A percentile compares a stretch with the other conserved stretches of the same genome.
These are phyloP conservation scores for Phylloporus sp. DNA, from an alignment of 768 basidiomycete genomes.

Conservation along the genomic window DNA sequence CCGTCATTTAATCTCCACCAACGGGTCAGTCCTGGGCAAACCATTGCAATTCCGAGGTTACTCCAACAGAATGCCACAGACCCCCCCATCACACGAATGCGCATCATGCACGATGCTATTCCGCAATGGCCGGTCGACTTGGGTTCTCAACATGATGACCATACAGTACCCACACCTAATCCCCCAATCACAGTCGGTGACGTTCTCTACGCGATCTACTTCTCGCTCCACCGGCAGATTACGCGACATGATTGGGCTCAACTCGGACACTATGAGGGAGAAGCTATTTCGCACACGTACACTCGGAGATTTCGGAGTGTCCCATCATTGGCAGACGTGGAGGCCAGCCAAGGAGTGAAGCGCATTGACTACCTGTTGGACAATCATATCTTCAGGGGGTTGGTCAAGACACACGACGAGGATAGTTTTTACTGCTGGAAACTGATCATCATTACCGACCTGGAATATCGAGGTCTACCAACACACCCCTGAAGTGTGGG, in stretches of 20 bases:
- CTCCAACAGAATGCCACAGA: neutral
- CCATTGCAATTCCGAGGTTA: neutral
- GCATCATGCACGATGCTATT: neutral
- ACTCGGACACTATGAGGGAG: neutral
- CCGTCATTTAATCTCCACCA: neutral
- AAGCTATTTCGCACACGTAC: neutral
- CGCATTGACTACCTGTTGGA: neutral
- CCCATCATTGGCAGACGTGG: neutral
- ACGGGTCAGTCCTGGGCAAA: neutral
- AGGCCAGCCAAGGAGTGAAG: neutral
- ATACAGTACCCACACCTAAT: neutral
- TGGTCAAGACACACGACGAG: neutral
- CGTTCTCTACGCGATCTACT: neutral
- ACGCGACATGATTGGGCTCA: neutral
- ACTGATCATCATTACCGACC: neutral
- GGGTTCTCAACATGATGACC: neutral
- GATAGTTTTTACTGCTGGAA: neutral
- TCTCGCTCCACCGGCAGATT: neutral
- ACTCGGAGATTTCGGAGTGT: neutral
- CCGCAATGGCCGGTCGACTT: neutral
- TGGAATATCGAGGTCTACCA: neutral
- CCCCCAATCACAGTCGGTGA: neutral
- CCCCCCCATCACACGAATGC: neutral
- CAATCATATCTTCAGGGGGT: neutral
- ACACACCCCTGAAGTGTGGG: neutral